phyloP scores from a whole-genome alignment of 2,329 filamentous ascomycete species.

The Pleomassaria siparia region DNA sequence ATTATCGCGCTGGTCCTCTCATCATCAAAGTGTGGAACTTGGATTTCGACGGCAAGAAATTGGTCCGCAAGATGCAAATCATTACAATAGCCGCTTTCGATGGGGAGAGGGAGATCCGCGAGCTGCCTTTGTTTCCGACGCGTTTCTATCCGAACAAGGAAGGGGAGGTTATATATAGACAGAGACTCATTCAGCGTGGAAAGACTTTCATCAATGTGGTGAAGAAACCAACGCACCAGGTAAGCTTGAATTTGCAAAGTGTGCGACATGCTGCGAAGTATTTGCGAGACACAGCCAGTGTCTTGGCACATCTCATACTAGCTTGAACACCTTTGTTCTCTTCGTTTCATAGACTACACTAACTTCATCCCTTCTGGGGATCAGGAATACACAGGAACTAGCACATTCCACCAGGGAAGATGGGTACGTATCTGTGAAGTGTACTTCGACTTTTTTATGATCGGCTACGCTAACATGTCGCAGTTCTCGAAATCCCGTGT shows the following conservation, averaged over 20 bases:
- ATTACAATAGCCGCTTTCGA: conserved; percentile 10
- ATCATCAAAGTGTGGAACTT: conserved; percentile 10
- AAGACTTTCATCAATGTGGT: conserved; percentile 6
- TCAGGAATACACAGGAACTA: conserved; percentile 8
- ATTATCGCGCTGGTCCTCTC: neutral
- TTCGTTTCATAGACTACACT: no score
- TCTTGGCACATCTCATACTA: no score
- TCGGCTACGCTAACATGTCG: neutral
- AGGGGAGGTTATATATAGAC: neutral
- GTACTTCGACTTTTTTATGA: neutral
- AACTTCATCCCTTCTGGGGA: no score
- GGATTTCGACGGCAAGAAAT: conserved; percentile 7
- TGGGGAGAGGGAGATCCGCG: conserved; percentile 7
- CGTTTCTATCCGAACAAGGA: conserved; percentile 3
- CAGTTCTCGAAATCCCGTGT: conserved; percentile 2
- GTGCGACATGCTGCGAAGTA: no score
- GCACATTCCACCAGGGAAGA: conserved; percentile 3
- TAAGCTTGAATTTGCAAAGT: no score
- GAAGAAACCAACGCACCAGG: conserved; percentile 4
- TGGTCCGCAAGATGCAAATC: neutral
- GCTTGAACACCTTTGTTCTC: no score
- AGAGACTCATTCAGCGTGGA: conserved; percentile 9
- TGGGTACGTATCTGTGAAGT: neutral
- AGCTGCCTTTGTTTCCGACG: conserved; percentile 9
- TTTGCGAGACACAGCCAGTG: no score